Conservation (phyloP, 495 filamentous ascomycete species). For the Podospora appendiculata region DNA sequence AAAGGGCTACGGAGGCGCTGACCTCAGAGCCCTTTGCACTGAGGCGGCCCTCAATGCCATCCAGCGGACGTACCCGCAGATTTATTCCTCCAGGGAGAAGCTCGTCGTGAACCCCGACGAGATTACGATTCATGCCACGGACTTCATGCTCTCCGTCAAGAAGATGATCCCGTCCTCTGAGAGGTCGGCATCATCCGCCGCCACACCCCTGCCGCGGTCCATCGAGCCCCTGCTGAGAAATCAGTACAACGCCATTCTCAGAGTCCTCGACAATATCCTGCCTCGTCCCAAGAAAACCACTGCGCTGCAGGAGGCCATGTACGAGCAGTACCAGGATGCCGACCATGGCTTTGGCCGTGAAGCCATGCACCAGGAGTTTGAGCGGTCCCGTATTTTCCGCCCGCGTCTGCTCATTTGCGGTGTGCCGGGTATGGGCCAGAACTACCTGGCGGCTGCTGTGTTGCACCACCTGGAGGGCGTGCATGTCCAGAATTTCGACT, state of each 20-base stretch:
- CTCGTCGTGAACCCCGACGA: constrained; percentile 77
- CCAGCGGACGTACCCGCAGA: constrained; percentile 90
- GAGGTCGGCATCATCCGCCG: constrained; percentile 72
- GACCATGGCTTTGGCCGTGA: constrained; percentile 77
- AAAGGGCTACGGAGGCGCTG: constrained; percentile 94
- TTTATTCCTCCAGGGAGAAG: constrained; percentile 87
- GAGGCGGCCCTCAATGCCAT: constrained; percentile 98
- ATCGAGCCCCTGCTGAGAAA: constrained; percentile 75
- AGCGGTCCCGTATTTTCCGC: constrained; percentile 79
- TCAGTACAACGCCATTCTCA: constrained; percentile 59
- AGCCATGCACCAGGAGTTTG: constrained; percentile 82
- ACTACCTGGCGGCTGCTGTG: constrained; percentile 80
- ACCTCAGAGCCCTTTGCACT: constrained; percentile 87
- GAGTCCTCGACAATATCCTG: constrained; percentile 64
- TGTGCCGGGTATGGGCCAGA: constrained; percentile 81
- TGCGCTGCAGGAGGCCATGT: constrained; percentile 88
- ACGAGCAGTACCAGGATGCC: constrained; percentile 71
- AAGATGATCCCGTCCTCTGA: constrained; percentile 94
- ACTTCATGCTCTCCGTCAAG: constrained; percentile 94
- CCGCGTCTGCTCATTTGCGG: constrained; percentile 79
- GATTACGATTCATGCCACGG: constrained; percentile 78
- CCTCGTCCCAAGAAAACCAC: constrained; percentile 79
- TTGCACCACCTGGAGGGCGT: constrained; percentile 86
- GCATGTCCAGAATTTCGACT: constrained; percentile 91
- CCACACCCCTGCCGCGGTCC: constrained; percentile 63